Conservation (phyloP, 441 rosid species). For the Populus tomentosa region DNA sequence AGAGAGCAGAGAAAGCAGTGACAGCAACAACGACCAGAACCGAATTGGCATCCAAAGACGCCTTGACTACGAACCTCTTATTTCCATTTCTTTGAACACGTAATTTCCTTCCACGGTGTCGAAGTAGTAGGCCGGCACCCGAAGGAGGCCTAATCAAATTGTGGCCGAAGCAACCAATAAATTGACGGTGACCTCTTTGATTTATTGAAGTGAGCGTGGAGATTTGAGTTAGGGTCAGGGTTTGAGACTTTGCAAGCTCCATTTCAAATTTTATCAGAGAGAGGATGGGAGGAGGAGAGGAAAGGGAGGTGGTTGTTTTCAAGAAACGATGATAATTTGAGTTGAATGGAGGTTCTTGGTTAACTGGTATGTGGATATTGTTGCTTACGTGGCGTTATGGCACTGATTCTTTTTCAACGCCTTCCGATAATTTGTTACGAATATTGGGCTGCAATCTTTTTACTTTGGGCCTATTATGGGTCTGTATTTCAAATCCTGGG, state of each 20-base stretch:
- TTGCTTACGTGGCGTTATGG: slow-evolving; percentile 25
- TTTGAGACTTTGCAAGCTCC: background rate
- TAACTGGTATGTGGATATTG: slow-evolving; percentile 19
- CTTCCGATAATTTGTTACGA: too few species aligned
- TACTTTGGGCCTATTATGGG: too few species aligned
- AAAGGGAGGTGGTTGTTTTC: too few species aligned
- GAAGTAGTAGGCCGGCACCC: slow-evolving; percentile 19
- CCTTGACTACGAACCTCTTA: slow-evolving; percentile 37
- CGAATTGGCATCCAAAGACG: slow-evolving; percentile 46
- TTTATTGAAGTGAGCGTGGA: background rate
- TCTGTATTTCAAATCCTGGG: too few species aligned
- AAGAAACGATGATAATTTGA: too few species aligned
- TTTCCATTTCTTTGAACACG: slow-evolving; percentile 24
- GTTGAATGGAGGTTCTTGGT: background rate
- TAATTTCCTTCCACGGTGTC: slow-evolving; percentile 21
- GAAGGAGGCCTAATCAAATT: slow-evolving; percentile 44
- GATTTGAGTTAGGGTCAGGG: background rate
- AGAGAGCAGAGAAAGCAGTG: slow-evolving; percentile 38
- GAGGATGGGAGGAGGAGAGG: background rate
- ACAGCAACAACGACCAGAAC: slow-evolving; percentile 54
- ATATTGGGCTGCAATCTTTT: too few species aligned
- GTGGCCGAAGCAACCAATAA: slow-evolving; percentile 45
- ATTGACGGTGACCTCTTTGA: slow-evolving; percentile 25
- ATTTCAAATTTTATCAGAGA: background rate
- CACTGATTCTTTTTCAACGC: background rate